Percentiles rank a stretch among this genome's conserved stretches.
phyloP scores from a whole-genome alignment of 2,329 filamentous ascomycete genomes.

The Aspergillus spinulosporus region DNA sequence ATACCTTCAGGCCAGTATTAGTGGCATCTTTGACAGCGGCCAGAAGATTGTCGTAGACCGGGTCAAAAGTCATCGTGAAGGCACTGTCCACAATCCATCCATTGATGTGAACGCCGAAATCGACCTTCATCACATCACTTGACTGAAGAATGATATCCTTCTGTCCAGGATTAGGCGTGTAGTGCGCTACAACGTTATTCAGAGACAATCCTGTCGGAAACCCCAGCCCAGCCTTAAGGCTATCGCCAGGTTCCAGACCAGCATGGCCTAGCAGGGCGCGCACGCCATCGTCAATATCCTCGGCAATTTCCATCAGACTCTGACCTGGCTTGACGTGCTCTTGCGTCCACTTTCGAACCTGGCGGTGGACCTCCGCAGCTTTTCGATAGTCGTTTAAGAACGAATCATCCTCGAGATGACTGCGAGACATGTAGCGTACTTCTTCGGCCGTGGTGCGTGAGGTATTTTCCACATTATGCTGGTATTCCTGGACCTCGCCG shows the following conservation, averaged over 20 bases:
- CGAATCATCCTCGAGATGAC: conserved; percentile 46
- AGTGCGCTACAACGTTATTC: conserved; percentile 58
- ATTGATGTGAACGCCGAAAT: conserved; percentile 79
- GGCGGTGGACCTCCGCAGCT: conserved; percentile 58
- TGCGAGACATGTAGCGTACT: conserved; percentile 42
- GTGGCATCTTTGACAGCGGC: conserved; percentile 56
- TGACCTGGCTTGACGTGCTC: conserved; percentile 52
- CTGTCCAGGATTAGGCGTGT: conserved; percentile 58
- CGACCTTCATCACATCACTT: conserved; percentile 78
- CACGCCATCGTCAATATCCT: conserved; percentile 57
- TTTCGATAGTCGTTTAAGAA: conserved; percentile 58
- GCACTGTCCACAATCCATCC: conserved; percentile 79
- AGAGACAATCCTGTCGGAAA: conserved; percentile 58
- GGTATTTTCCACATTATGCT: conserved; percentile 42
- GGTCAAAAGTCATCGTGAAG: conserved; percentile 76
- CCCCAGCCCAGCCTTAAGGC: conserved; percentile 54
- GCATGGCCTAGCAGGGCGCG: conserved; percentile 52
- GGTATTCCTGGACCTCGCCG: conserved; percentile 50
- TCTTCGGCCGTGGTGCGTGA: conserved; percentile 52
- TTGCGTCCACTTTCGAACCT: conserved; percentile 55
- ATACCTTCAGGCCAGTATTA: conserved; percentile 55
- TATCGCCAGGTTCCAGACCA: conserved; percentile 54
- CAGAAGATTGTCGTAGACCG: conserved; percentile 72
- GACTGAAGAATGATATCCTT: conserved; percentile 70
- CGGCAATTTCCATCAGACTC: conserved; percentile 52